Base-by-base conservation (phyloP, 495 filamentous ascomycete species). In the Penicillium daleae region DNA sequence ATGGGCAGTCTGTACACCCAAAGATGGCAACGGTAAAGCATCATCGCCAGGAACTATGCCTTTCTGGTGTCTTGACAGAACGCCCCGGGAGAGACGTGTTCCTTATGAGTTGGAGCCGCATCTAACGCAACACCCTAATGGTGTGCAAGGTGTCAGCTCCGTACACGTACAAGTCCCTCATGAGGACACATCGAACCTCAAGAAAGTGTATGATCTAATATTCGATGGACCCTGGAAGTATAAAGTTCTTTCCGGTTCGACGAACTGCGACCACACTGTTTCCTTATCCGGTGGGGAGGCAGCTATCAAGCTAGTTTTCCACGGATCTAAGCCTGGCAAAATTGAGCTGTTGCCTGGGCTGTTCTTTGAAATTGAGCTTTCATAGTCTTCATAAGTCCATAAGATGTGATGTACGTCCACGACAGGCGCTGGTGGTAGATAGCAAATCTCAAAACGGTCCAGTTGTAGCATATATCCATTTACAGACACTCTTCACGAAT, bases 271-370 rank as follows among this genome's bases (percentile, higher is more conserved):
- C 12, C 52, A 60, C 40, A 22, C 24, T 2, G 56, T 67, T n/a
- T 56, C 57, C 51, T 26, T 65, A 17, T 59, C 57, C 35, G 49
- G 26, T 12, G 62, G 55, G 0, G 59, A 63, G 4, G 10, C 19
- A 0, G 33, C 40, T 17, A 52, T 71, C 44, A 60, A 27, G 12
- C 21, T 71, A 17, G 49, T 61, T 7, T 64, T 68, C 9, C 24
- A 61, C 53, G 68, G 65, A 24, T 37, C 51, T 6, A 61, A 53
- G 12, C 15, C 32, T 22, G 63, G 62, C 37, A 12, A 42, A 4
- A 49, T 63, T 19, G 65, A 71, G 39, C 52, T 67, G 0, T 42
- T 71, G 21, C 65, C 65, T 27, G 68, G 62, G 1, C 57, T 71
- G 42, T 13, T 65, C 1, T 27, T 63, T 35, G 53, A 60, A 1